These are phyloP conservation scores for Tolypocladium album DNA, from an alignment of 2,329 filamentous ascomycete genomes.

Conservation along the genomic window DNA sequence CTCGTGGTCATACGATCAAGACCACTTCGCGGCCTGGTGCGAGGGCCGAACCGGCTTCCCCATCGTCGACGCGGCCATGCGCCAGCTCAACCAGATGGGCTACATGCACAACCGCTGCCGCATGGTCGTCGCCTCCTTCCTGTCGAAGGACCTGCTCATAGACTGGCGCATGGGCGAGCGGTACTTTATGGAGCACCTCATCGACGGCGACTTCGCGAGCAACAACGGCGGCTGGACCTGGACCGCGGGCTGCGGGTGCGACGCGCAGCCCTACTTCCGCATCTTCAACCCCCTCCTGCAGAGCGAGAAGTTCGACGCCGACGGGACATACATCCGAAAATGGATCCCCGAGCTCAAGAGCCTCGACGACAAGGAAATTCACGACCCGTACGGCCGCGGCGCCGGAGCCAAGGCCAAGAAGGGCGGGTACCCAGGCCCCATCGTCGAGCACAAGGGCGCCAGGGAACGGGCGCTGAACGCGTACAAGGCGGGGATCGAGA, in stretches of 20 bases:
- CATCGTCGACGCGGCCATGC: slow-evolving; percentile 79
- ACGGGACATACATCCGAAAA: slow-evolving; percentile 69
- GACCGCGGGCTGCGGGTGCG: slow-evolving; percentile 45
- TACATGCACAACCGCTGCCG: slow-evolving; percentile 82
- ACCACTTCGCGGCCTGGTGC: slow-evolving; percentile 64
- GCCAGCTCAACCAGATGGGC: slow-evolving; percentile 55
- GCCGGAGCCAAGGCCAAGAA: slow-evolving; percentile 47
- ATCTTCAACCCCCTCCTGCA: slow-evolving; percentile 83
- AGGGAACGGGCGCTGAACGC: slow-evolving; percentile 56
- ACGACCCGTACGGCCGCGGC: slow-evolving; percentile 67
- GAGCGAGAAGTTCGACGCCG: slow-evolving; percentile 73
- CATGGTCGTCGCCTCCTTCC: slow-evolving; percentile 75
- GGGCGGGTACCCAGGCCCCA: slow-evolving; percentile 61
- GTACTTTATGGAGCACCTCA: slow-evolving; percentile 72
- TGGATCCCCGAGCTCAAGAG: slow-evolving; percentile 69
- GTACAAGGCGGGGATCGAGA: slow-evolving; percentile 48
- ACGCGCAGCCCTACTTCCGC: slow-evolving; percentile 82
- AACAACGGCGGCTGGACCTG: slow-evolving; percentile 57
- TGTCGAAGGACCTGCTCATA: slow-evolving; percentile 68
- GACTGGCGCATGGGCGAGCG: slow-evolving; percentile 77
- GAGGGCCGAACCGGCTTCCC: slow-evolving; percentile 68
- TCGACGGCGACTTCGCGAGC: slow-evolving; percentile 71
- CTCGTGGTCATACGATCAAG: slow-evolving; percentile 64
- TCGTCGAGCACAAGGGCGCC: slow-evolving; percentile 63
- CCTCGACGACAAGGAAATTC: slow-evolving; percentile 58